Conservation (phyloP, 2,329 filamentous ascomycete genomes). For the Colletotrichum cereale region DNA sequence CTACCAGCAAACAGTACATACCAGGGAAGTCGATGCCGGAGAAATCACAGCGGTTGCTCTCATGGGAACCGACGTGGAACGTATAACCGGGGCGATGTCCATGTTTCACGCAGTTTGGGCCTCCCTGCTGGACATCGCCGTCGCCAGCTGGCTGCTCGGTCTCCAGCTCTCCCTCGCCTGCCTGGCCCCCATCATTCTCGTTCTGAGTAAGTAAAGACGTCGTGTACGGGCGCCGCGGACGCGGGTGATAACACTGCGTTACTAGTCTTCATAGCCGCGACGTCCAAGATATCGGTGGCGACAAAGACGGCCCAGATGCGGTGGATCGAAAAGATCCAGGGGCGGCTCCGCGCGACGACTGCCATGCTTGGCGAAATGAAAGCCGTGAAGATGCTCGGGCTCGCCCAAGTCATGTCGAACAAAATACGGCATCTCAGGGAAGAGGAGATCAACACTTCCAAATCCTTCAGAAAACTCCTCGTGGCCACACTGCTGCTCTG, state of each 20-base stretch:
- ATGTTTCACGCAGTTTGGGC: conserved; percentile 48
- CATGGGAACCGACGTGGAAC: conserved; percentile 51
- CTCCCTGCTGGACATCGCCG: conserved; percentile 44
- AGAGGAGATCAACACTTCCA: conserved; percentile 48
- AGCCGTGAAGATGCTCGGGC: conserved; percentile 59
- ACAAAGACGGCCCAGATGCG: conserved; percentile 45
- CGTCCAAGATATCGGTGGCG: conserved; percentile 40
- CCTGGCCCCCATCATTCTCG: conserved; percentile 45
- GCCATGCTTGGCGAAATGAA: conserved; percentile 59
- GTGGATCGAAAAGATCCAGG: conserved; percentile 59
- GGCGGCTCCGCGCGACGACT: conserved; percentile 56
- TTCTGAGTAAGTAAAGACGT: conserved; percentile 28
- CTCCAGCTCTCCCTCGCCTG: conserved; percentile 46
- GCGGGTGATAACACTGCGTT: neutral
- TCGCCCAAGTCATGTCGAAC: conserved; percentile 43
- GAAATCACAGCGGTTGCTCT: conserved; percentile 48
- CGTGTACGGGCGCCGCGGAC: too few relatives aligned
- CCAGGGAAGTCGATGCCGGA: conserved; percentile 43
- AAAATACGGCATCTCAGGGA: conserved; percentile 46
- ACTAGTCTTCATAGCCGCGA: conserved; percentile 42
- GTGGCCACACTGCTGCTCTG: conserved; percentile 43
- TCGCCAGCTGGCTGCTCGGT: conserved; percentile 49
- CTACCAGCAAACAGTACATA: conserved; percentile 44
- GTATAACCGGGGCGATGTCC: conserved; percentile 44
- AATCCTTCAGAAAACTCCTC: conserved; percentile 45